A percentile compares a stretch with the other conserved stretches of the same genome.
These are phyloP conservation scores for Leccinellum albellum DNA, from an alignment of 768 basidiomycete genomes.

Conservation along the genomic window DNA sequence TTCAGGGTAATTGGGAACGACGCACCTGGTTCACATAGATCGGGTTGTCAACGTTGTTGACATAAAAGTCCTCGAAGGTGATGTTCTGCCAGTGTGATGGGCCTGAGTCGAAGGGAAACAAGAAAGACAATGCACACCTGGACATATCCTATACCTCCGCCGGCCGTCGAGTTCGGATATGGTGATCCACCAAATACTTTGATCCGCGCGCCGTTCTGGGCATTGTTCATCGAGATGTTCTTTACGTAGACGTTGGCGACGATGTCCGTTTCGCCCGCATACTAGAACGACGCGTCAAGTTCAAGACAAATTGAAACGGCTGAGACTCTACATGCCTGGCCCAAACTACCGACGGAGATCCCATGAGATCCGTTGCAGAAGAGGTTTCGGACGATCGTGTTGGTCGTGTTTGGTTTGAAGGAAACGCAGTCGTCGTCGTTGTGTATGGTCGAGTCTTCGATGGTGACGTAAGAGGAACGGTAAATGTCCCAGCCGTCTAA, in stretches of 20 bases:
- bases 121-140: slow-evolving; percentile 19
- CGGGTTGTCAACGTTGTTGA: slow-evolving; percentile 40
- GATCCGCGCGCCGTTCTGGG: slow-evolving; percentile 49
- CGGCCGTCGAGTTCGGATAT: slow-evolving; percentile 34
- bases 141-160: slow-evolving; percentile 43
- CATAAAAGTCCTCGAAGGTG: slow-evolving; percentile 26
- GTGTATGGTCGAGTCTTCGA: slow-evolving; percentile 36
- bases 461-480: slow-evolving; percentile 33
- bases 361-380: slow-evolving; percentile 38
- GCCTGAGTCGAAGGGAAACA: neutral
- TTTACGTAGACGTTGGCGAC: slow-evolving; percentile 41
- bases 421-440: slow-evolving; percentile 42
- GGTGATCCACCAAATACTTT: slow-evolving; percentile 48
- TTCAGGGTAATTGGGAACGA: neutral
- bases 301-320: neutral
- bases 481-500: slow-evolving; percentile 51
- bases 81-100: slow-evolving; percentile 13
- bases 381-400: slow-evolving; percentile 39
- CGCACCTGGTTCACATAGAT: slow-evolving; percentile 37
- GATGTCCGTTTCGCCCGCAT: slow-evolving; percentile 39
- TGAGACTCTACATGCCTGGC: slow-evolving; percentile 26
- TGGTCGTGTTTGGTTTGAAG: slow-evolving; percentile 32
- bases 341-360: slow-evolving; percentile 48
- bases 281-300: slow-evolving; percentile 19
- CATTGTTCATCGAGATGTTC: slow-evolving; percentile 43